These are phyloP conservation scores for Pseudozyma sp. DNA, from an alignment of 1,284 basidiomycete species.

Conservation along the genomic window DNA sequence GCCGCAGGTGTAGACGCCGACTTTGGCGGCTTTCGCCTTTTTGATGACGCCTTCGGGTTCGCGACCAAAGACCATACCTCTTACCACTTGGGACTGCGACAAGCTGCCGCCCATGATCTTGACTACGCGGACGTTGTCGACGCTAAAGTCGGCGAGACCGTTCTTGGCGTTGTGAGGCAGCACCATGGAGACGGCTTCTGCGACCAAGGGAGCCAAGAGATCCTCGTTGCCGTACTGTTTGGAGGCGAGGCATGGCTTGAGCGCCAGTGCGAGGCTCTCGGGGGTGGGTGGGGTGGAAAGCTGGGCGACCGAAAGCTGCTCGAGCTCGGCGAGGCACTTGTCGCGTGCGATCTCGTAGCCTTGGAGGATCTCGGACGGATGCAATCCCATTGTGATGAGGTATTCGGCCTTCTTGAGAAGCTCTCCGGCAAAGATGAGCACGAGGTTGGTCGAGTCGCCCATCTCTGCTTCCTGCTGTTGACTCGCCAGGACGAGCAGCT, in stretches of 20 bases:
- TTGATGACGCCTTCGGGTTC: constrained; percentile 88
- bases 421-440: constrained; percentile 95
- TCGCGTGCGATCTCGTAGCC: constrained; percentile 94
- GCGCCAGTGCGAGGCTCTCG: constrained; percentile 80
- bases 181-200: constrained; percentile 80
- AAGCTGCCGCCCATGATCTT: constrained; percentile 97
- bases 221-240: constrained; percentile 97
- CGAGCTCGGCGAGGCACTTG: constrained; percentile 87
- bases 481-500: constrained; percentile 95
- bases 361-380: constrained; percentile 87
- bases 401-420: constrained; percentile 93
- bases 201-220: constrained; percentile 82
- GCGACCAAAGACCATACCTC: constrained; percentile 97
- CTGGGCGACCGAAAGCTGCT: constrained; percentile 71
- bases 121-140: constrained; percentile 97
- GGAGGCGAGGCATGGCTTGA: constrained; percentile 91
- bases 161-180: constrained; percentile 70
- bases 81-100: constrained; percentile 84
- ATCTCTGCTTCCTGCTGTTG: constrained; percentile 97
- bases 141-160: constrained; percentile 69
- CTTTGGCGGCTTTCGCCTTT: constrained; percentile 73
- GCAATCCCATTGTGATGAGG: constrained; percentile 93
- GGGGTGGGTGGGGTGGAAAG: constrained; percentile 84
- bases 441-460: constrained; percentile 96
- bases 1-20: constrained; percentile 89